phyloP scores from a whole-genome alignment of 1,284 basidiomycete genomes.

The Mixia osmundae region DNA sequence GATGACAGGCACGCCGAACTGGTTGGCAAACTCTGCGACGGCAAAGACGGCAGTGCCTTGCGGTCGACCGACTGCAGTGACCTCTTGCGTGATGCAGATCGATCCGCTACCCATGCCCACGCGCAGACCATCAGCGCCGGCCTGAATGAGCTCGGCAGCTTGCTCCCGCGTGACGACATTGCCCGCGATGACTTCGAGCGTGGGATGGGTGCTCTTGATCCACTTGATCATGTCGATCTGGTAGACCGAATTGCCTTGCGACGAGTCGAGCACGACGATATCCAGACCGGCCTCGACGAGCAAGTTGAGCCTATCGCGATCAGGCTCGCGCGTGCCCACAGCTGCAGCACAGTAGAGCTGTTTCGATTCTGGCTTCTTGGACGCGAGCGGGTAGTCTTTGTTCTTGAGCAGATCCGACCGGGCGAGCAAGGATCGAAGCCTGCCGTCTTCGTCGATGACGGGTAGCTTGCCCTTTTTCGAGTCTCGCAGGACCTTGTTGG shows the following conservation, averaged over 20 bases:
- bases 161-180: slow-evolving; percentile 60
- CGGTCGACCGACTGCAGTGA: slow-evolving; percentile 97
- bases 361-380: slow-evolving; percentile 75
- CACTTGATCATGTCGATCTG: slow-evolving; percentile 88
- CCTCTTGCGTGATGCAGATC: slow-evolving; percentile 98
- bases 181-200: slow-evolving; percentile 20
- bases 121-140: slow-evolving; percentile 80
- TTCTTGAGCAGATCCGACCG: slow-evolving; percentile 96
- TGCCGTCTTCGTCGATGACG: slow-evolving; percentile 49
- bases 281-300: slow-evolving; percentile 89
- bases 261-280: slow-evolving; percentile 84
- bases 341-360: slow-evolving; percentile 96
- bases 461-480: slow-evolving; percentile 97
- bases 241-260: slow-evolving; percentile 84
- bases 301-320: slow-evolving; percentile 59
- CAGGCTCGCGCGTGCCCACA: slow-evolving; percentile 73
- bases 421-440: slow-evolving; percentile 65
- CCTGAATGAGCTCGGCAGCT: slow-evolving; percentile 76
- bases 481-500: slow-evolving; percentile 81
- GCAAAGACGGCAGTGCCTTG: slow-evolving; percentile 92
- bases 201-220: slow-evolving; percentile 69
- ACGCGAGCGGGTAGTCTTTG: slow-evolving; percentile 86
- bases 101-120: slow-evolving; percentile 96
- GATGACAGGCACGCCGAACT: slow-evolving; percentile 89
- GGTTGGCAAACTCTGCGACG: slow-evolving; percentile 75